Percentiles rank a stretch among this genome's conserved stretches.
These are phyloP conservation scores for Carex parvula DNA, from an alignment of 176 grass and related monocot genomes.

Conservation along the genomic window DNA sequence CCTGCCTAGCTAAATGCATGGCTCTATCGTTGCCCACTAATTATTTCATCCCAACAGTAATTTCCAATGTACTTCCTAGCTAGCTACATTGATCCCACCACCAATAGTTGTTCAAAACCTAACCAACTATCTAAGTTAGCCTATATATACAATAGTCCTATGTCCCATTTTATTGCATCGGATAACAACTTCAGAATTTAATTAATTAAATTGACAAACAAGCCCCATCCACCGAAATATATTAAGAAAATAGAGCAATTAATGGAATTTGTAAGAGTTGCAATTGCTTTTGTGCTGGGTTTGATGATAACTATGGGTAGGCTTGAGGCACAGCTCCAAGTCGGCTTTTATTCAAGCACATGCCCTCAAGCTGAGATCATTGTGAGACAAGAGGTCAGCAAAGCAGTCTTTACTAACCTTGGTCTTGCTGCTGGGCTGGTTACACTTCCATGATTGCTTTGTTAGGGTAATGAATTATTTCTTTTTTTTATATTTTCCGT, in stretches of 20 bases:
- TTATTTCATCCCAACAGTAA: background rate
- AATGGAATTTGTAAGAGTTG: slow-evolving; percentile 1
- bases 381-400: slow-evolving; percentile 29
- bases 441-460: slow-evolving; percentile 50
- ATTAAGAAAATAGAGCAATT: background rate
- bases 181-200: background rate
- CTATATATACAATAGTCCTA: slow-evolving; percentile 9
- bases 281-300: background rate
- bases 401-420: slow-evolving; percentile 9
- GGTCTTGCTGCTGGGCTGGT: slow-evolving; percentile 41
- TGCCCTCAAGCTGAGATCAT: slow-evolving; percentile 43
- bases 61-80: background rate
- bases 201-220: background rate
- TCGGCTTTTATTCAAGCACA: slow-evolving; percentile 34
- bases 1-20: background rate
- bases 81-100: background rate
- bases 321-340: slow-evolving; percentile 26
- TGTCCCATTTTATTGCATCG: background rate
- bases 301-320: background rate
- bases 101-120: slow-evolving; percentile 13
- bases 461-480: slow-evolving; percentile 30
- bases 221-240: background rate
- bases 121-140: background rate
- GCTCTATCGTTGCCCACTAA: slow-evolving; percentile 11
- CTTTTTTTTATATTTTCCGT: background rate